A percentile compares a stretch with the other conserved stretches of the same genome.
Conservation (phyloP, 306 rosid species). For the Dryas alaskensis region DNA sequence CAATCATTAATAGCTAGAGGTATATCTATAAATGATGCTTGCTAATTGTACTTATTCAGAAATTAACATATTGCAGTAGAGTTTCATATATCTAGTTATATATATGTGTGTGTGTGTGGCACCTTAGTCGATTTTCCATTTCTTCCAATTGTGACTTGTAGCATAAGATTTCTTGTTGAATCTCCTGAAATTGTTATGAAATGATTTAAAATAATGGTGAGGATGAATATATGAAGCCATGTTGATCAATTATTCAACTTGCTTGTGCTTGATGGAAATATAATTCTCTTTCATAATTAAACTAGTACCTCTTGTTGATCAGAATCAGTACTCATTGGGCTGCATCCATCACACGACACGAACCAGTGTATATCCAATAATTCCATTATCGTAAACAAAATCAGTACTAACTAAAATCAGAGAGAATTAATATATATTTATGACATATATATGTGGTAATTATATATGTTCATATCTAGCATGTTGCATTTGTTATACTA, state of each 20-base stretch:
- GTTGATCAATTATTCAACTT: neutral
- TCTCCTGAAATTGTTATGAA: slow-evolving; percentile 30
- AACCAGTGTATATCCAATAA: too few relatives aligned
- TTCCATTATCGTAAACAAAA: too few relatives aligned
- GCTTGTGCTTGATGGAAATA: neutral
- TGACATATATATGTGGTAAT: too few relatives aligned
- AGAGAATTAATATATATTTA: too few relatives aligned
- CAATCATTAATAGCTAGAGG: neutral
- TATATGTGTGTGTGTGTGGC: neutral
- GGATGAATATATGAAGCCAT: neutral
- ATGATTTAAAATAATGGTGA: too few relatives aligned
- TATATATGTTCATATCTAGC: too few relatives aligned
- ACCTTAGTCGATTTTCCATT: slow-evolving; percentile 52
- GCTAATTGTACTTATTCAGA: neutral
- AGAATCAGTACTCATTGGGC: slow-evolving; percentile 33
- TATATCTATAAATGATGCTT: neutral
- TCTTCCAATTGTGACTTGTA: slow-evolving; percentile 47
- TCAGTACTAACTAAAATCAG: too few relatives aligned
- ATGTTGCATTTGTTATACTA: too few relatives aligned
- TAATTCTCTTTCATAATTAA: neutral
- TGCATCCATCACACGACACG: slow-evolving; percentile 12
- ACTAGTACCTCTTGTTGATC: slow-evolving; percentile 49
- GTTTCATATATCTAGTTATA: too few relatives aligned
- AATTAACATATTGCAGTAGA: neutral
- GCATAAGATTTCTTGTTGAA: slow-evolving; percentile 41